These are phyloP conservation scores for Candida nonsorbophila DNA, from an alignment of 805 yeast species.

Conservation along the genomic window DNA sequence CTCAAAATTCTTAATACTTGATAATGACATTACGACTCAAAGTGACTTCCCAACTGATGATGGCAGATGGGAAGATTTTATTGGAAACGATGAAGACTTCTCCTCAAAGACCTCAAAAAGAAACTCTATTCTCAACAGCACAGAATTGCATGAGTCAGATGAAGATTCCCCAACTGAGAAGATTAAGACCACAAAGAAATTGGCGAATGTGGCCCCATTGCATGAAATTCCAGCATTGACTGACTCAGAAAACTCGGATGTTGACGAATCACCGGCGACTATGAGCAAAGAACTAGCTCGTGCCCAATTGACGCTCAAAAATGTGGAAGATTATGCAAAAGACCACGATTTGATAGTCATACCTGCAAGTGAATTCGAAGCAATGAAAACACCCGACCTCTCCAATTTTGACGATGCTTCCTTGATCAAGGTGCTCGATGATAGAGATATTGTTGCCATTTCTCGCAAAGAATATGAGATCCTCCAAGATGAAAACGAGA, in stretches of 20 bases:
- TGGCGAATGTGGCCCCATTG: conserved; percentile 12
- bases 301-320: too few species aligned
- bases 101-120: conserved; percentile 18
- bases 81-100: conserved; percentile 19
- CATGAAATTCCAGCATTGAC: background rate
- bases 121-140: conserved; percentile 9
- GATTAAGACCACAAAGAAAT: too few species aligned
- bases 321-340: conserved; percentile 29
- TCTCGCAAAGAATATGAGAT: conserved; percentile 19
- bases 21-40: conserved; percentile 8
- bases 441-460: conserved; percentile 23
- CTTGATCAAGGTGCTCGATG: conserved; percentile 15
- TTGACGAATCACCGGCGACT: conserved; percentile 1
- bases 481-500: conserved; percentile 26
- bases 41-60: conserved; percentile 13
- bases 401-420: conserved; percentile 17
- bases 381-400: conserved; percentile 20
- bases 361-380: conserved; percentile 26
- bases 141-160: conserved; percentile 10
- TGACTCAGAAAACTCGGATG: background rate
- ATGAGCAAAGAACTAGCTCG: too few species aligned
- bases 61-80: conserved; percentile 36
- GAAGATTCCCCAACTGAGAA: conserved; percentile 9
- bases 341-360: conserved; percentile 20
- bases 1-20: conserved; percentile 25